Base-by-base conservation (phyloP, 1,284 basidiomycete species). In the Blastosporella zonata region DNA sequence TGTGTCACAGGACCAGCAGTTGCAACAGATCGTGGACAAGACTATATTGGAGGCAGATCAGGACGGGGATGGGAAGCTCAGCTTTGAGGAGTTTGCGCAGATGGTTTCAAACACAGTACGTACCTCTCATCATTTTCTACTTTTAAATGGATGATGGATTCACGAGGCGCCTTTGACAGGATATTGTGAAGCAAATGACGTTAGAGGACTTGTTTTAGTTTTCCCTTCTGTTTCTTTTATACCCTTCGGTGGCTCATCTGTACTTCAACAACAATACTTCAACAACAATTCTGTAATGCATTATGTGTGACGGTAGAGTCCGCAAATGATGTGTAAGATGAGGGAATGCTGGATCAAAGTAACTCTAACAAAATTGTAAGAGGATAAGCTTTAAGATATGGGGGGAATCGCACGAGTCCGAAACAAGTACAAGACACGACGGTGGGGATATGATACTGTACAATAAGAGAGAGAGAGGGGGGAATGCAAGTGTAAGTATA, bases 21-120 rank as follows among this genome's bases (percentile, higher is more conserved):
- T 99, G 56, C 97, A 99, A 68, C 96, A 99, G 70, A 99, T 99
- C 57, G 97, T 99, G 8, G 97, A 99, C 72, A 99, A 99, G 77
- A 99, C 96, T 13, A 99, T 99, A 67, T 96, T 99, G 93, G 96
- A 99, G 71, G 96, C 95, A 13, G 96, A 99, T 67, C 90, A 93
- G 67, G 93, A 99, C 64, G 93, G 91, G 7, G 97, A 99, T 67
- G 96, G 96, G 27, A 98, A 96, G 68, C 78, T 99, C 54, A 92
- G 84, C 67, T 98, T 99, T 62, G 93, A 97, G 51, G 96, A 99
- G 72, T 99, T 99, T 66, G 83, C 93, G 20, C 79, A 84, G 58
- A 98, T 98, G 87, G 96, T 99, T 21, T 92, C 93, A 28, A 97
- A 93, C 69, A 99, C 96, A 59, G 93, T 90, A 52, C 56, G 83